phyloP scores from a whole-genome alignment of 768 basidiomycete species.

The Tylopilus cervinicoccineus region DNA sequence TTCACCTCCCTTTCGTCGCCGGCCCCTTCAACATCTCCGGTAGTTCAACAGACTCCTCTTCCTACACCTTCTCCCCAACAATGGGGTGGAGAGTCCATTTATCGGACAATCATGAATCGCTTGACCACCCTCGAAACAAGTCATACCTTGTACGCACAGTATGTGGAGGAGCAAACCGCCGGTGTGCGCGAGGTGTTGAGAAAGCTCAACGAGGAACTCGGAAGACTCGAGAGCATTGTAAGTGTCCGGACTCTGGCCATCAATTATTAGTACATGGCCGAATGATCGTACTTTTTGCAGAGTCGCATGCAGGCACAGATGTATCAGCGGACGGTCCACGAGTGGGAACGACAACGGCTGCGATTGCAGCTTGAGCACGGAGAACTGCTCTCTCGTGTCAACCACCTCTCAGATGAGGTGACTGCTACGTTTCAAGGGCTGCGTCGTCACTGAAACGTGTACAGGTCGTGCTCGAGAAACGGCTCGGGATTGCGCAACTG shows the following conservation, averaged over 20 bases:
- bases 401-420: slow-evolving; percentile 81
- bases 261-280: background rate
- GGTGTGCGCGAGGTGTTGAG: slow-evolving; percentile 71
- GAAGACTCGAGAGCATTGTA: slow-evolving; percentile 71
- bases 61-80: slow-evolving; percentile 11
- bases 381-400: slow-evolving; percentile 65
- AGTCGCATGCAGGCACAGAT: slow-evolving; percentile 66
- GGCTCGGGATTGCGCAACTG: slow-evolving; percentile 84
- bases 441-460: slow-evolving; percentile 1
- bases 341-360: slow-evolving; percentile 65
- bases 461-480: slow-evolving; percentile 84
- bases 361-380: slow-evolving; percentile 68
- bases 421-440: background rate
- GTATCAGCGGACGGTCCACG: slow-evolving; percentile 58
- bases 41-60: slow-evolving; percentile 2
- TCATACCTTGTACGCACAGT: slow-evolving; percentile 77
- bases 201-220: slow-evolving; percentile 73
- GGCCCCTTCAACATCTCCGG: background rate
- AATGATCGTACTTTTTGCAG: slow-evolving; percentile 32
- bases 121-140: slow-evolving; percentile 82
- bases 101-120: slow-evolving; percentile 94
- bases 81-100: slow-evolving; percentile 79
- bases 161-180: slow-evolving; percentile 85
- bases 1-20: slow-evolving; percentile 3
- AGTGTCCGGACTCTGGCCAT: slow-evolving; percentile 26